Percentiles rank a stretch among this genome's conserved stretches.
Conservation (phyloP, 148 eudicot genomes). For the Vaccinium vitisidaea region DNA sequence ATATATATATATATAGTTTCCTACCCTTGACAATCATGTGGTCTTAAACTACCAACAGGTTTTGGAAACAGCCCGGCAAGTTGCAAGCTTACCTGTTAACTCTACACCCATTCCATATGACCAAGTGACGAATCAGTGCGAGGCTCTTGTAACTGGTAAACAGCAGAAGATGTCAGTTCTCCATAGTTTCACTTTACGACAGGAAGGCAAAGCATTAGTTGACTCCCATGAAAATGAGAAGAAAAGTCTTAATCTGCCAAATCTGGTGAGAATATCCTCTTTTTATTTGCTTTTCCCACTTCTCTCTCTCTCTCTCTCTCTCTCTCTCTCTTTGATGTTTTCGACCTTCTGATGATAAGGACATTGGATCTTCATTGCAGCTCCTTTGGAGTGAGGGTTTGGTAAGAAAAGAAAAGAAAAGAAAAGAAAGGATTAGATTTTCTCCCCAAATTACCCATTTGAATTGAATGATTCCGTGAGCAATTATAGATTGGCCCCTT, state of each 20-base stretch:
- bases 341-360: neutral
- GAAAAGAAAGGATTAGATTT: neutral
- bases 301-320: neutral
- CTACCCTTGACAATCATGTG: neutral
- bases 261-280: conserved; percentile 39
- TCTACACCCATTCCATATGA: conserved; percentile 61
- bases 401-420: neutral
- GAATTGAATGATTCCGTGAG: neutral
- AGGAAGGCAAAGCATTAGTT: conserved; percentile 55
- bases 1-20: neutral
- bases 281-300: neutral
- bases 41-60: conserved; percentile 42
- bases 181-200: conserved; percentile 59
- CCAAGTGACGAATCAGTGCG: conserved; percentile 80
- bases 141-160: conserved; percentile 81
- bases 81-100: conserved; percentile 64
- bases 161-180: conserved; percentile 85
- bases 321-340: neutral
- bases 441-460: neutral
- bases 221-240: conserved; percentile 30
- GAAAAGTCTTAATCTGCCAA: conserved; percentile 21
- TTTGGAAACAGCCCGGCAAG: conserved; percentile 80
- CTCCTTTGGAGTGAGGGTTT: neutral
- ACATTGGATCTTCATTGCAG: neutral
- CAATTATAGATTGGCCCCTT: neutral